Conservation (phyloP, 768 basidiomycete species). For the Suillus subaureus region DNA sequence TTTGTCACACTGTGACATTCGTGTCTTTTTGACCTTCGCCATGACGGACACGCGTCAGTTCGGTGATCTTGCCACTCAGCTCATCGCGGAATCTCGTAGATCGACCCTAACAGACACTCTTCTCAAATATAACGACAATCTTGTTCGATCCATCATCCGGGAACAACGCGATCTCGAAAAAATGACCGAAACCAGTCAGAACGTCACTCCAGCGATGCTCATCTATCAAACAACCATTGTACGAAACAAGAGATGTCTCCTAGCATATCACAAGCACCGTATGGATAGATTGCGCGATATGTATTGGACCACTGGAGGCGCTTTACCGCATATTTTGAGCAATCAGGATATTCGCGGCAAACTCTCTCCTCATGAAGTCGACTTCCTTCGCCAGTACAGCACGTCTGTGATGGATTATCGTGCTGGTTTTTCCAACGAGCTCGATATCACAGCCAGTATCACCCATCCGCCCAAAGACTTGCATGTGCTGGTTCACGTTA, state of each 20-base stretch:
- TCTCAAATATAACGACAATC: conserved; percentile 88
- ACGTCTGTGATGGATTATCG: conserved; percentile 82
- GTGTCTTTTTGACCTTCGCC: conserved; percentile 8
- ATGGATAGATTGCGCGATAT: conserved; percentile 80
- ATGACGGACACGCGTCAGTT: conserved; percentile 64
- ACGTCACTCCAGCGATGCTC: conserved; percentile 60
- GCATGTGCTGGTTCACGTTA: conserved; percentile 84
- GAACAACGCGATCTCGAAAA: conserved; percentile 90
- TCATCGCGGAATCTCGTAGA: conserved; percentile 83
- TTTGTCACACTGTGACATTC: conserved; percentile 14
- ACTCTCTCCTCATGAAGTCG: conserved; percentile 79
- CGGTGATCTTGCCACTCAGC: conserved; percentile 86
- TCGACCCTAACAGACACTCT: conserved; percentile 83
- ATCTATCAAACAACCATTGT: conserved; percentile 88
- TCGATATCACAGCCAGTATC: conserved; percentile 86
- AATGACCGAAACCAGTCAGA: conserved; percentile 46
- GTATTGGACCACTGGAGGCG: conserved; percentile 90
- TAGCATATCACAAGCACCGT: conserved; percentile 91
- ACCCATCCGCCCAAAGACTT: conserved; percentile 86
- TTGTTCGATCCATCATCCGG: conserved; percentile 83
- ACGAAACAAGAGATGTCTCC: conserved; percentile 93
- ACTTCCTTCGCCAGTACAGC: conserved; percentile 84
- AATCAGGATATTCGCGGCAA: conserved; percentile 69
- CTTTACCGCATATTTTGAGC: conserved; percentile 79
- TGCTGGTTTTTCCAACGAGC: conserved; percentile 79